Conservation (phyloP, 2,329 filamentous ascomycete genomes). For the Sarocladium brachiariae region DNA sequence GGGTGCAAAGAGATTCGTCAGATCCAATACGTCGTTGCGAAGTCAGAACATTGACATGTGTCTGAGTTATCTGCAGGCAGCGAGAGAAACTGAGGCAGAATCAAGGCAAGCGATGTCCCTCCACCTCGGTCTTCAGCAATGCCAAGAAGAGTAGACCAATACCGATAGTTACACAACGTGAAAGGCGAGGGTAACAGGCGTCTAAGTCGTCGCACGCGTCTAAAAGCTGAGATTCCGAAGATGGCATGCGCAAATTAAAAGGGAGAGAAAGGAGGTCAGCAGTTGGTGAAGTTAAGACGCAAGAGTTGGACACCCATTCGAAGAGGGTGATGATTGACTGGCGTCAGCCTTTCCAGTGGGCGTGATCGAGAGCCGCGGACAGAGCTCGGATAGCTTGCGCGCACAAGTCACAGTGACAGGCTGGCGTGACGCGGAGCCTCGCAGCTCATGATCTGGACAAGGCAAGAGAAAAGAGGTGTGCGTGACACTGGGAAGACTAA, state of each 20-base stretch:
- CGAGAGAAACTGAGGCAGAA: background rate
- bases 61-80: background rate
- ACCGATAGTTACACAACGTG: conserved; percentile 1
- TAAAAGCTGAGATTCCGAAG: conserved; percentile 5
- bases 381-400: background rate
- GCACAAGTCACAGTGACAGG: conserved; percentile 3
- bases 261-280: background rate
- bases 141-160: background rate
- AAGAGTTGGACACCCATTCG: background rate
- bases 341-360: background rate
- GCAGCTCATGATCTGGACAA: background rate
- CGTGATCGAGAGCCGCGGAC: background rate
- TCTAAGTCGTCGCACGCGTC: conserved; percentile 5
- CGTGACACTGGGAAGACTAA: background rate
- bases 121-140: background rate
- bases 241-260: too few relatives aligned
- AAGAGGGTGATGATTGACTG: background rate
- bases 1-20: background rate
- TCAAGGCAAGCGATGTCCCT: background rate
- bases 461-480: background rate
- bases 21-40: background rate
- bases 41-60: background rate
- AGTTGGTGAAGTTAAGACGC: background rate
- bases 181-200: conserved; percentile 5
- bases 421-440: background rate